Evolutionary conservation across 192 early-diverging fungal genomes (phyloP), one percentile per base, ranked within the genome.

Genomic region (Oehlia diaphana): DNA sequence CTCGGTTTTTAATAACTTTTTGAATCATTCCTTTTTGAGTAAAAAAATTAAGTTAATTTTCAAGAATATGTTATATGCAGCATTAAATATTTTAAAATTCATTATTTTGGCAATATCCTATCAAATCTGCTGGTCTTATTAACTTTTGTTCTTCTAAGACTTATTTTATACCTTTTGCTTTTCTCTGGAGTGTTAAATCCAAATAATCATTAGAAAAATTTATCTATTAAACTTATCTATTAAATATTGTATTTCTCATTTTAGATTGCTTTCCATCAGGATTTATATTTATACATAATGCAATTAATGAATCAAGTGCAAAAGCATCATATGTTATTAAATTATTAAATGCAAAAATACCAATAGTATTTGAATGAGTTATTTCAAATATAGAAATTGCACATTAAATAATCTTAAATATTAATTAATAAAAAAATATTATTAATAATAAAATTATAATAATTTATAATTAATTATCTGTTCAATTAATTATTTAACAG

Each of bases 301-400:
- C 68, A 26, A 77, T 1, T 16, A 80, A 31, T 8, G 78, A 74
- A 71, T 83, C 79, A 9, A 47, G 2, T 44, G 68, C 47, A 72
- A 31, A 77, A 9, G 26, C 37, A 28, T 26, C 58, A 50, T 80
- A 63, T 31, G 53, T 63, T n/a, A 73, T 47, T 14, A 37, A 10
- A 71, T 80, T 83, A 44, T 83, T 75, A 67, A 83, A 83, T 31
- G 76, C 82, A 74, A 58, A 77, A 13, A 83, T 63, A 49, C 35
- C 65, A 39, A 76, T 70, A 68, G 16, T 26, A 28, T 35, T 53
- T 31, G 62, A n/a, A 62, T 72, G 35, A 8, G 47, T 33, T 64
- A 35, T 1, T 31, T 31, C 28, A 31, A 31, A 31, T 31, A 31
- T 31, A 1, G 28, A 1, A 31, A 31, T 31, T 31, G 28, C 28